Base-by-base conservation (phyloP, 1,139 yeast genomes). In the Candida sojae region DNA sequence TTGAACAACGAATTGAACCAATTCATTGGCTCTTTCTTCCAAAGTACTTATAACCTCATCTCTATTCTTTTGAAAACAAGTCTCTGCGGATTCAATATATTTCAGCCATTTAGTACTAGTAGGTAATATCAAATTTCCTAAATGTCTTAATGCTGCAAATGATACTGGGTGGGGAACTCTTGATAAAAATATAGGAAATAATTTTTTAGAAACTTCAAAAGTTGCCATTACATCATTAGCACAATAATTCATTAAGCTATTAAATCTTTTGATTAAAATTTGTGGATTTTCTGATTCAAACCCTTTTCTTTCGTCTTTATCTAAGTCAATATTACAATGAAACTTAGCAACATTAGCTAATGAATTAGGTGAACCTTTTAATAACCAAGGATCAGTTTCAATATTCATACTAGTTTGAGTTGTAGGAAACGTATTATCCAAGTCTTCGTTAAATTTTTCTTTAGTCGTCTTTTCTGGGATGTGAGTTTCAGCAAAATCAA, bases 151-250 rank as follows among this genome's bases (percentile, higher is more conserved):
- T 0, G 97, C 97, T 1, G 96, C 93, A 71, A 93, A 88, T 25
- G 96, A 89, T 1, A 92, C 96, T 0, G 99, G 98, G 65, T 95
- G 99, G 0, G 98, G 97, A 32, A 92, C 83, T 46, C 83, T 79
- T 30, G 70, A 59, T 37, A 81, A 67, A 60, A 88, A 95, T 32
- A 72, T 70, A 0, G 97, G 97, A 43, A 86, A 80, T 0, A 91
- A 79, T 51, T 81, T 82, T 48, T 78, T 73, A 53, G 87, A 83
- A 0, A 93, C 92, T 52, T 72, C 70, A 59, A 77, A 87, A 0
- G 99, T 93, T 1, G 86, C 85, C 3, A 70, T 70, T 0, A 91
- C 97, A 68, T 95, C 99, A 11, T 70, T 70, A 1, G 97, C 91
- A 75, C 99, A 95, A 69, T 95, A 95, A 40, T 70, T 67, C 75